Evolutionary conservation across 176 grass and related monocot species (phyloP).

Genomic region (Aegilops longissima): DNA sequence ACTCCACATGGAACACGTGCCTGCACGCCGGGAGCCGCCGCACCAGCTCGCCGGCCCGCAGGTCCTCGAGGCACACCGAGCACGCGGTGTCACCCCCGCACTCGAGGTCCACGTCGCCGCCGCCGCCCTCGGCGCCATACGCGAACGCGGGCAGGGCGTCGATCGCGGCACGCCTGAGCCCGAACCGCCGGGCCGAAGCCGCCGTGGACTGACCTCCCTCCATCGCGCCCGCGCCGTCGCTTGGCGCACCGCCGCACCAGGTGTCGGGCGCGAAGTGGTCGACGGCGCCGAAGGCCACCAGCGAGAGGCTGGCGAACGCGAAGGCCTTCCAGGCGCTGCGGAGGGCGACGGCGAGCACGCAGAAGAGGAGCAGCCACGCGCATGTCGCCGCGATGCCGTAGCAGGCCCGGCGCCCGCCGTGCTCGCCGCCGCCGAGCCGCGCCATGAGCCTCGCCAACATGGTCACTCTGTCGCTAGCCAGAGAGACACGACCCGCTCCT

Average conservation of each 20-base stretch:
- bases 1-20: conserved; percentile 32
- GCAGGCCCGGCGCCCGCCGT: not conserved
- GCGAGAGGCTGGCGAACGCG: not conserved
- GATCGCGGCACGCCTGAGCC: conserved; percentile 4
- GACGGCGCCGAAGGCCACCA: not conserved
- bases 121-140: not conserved
- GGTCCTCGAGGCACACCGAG: conserved; percentile 39
- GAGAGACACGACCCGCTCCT: too few relatives aligned
- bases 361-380: conserved; percentile 19
- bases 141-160: conserved; percentile 29
- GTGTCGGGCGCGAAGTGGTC: not conserved
- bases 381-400: conserved; percentile 15
- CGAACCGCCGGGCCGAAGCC: not conserved
- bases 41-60: conserved; percentile 7
- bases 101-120: not conserved
- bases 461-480: not conserved
- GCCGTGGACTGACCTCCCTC: not conserved
- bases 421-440: not conserved
- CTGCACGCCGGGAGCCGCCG: conserved; percentile 28
- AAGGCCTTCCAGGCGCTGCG: conserved; percentile 15
- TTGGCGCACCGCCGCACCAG: not conserved
- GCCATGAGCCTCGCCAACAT: not conserved
- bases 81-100: not conserved
- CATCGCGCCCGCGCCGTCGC: not conserved
- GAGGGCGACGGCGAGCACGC: conserved; percentile 5